phyloP scores from a whole-genome alignment of 139 green algal species.

The Chlamydomonas incerta region DNA sequence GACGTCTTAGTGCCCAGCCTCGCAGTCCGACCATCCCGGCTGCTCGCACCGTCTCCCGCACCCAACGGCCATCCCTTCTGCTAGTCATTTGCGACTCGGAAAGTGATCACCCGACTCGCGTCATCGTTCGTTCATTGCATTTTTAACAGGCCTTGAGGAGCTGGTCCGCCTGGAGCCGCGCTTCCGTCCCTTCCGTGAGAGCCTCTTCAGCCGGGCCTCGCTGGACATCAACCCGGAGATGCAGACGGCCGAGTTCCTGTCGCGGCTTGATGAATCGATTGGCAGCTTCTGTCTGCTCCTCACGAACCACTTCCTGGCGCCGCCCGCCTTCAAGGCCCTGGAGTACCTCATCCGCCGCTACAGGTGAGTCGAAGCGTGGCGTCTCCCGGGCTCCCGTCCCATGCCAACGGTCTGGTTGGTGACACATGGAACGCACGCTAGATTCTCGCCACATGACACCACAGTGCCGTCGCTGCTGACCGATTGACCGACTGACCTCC shows the following conservation, averaged over 20 bases:
- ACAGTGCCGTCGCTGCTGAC: neutral
- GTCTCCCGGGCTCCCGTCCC: too few relatives aligned
- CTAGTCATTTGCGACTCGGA: neutral
- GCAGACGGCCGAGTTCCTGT: constrained; percentile 67
- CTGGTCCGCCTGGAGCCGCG: constrained; percentile 73
- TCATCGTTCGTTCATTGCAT: too few relatives aligned
- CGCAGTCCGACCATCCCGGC: too few relatives aligned
- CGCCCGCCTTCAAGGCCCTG: constrained; percentile 79
- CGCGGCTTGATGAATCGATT: constrained; percentile 68
- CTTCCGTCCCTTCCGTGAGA: constrained; percentile 73
- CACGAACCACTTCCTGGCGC: constrained; percentile 78
- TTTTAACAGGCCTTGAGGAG: constrained; percentile 88
- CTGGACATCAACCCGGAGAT: constrained; percentile 69
- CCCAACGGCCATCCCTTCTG: neutral
- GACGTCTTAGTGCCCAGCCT: too few relatives aligned
- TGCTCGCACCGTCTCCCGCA: too few relatives aligned
- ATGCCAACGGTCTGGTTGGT: too few relatives aligned
- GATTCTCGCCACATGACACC: too few relatives aligned
- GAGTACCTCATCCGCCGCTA: constrained; percentile 92
- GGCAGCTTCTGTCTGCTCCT: constrained; percentile 80
- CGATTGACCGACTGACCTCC: neutral
- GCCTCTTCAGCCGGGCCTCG: constrained; percentile 76
- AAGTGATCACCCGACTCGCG: too few relatives aligned
- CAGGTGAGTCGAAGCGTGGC: constrained; percentile 63
- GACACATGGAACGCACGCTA: too few relatives aligned